Base-by-base conservation (phyloP, 1,139 yeast genomes). In the Citeromyces hawaiiensis region DNA sequence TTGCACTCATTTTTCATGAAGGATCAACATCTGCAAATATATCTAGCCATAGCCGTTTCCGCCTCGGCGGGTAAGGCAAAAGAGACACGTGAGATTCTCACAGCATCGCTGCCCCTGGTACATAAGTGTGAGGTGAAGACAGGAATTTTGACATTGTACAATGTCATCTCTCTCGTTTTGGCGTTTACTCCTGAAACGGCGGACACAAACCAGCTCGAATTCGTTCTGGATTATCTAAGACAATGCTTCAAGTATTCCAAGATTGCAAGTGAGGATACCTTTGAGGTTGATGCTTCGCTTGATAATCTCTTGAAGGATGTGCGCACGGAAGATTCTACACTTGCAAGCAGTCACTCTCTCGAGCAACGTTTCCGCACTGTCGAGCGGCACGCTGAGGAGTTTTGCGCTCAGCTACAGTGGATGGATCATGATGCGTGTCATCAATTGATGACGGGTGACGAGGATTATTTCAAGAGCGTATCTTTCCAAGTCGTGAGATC, bases 51-150 rank as follows among this genome's bases (percentile, higher is more conserved):
- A 10, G 35, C 18, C 29, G 10, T 35, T 11, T 18, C 35, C 19
- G 40, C 40, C 9, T 38, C 40, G 5, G 16, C 35, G 29, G 37
- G 40, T 7, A 29, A 29, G 14, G 35, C 27, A 18, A 16, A 33
- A n/a, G 15, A 35, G 14, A 21, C 30, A 18, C 6, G 11, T 11
- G 18, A 5, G 9, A 17, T 14, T 27, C 31, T 7, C 6, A 35
- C 5, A 7, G 27, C 27, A 9, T 7, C 27, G 8, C 29, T 35
- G 4, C 30, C 29, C 2, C 15, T 21, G 13, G 13, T 35, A 16
- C 30, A 36, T n/a, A 30, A n/a, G 8, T 14, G 25, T 21, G 21
- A 17, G 34, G 14, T 15, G 9, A 15, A 32, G 35, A 18, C 23
- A n/a, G 30, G 15, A 14, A n/a, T n/a, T 13, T 21, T 31, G 14